Evolutionary conservation across 306 rosid genomes (phyloP), one percentile per base, ranked within the genome.

Genomic region (Gillenia trifoliata): DNA sequence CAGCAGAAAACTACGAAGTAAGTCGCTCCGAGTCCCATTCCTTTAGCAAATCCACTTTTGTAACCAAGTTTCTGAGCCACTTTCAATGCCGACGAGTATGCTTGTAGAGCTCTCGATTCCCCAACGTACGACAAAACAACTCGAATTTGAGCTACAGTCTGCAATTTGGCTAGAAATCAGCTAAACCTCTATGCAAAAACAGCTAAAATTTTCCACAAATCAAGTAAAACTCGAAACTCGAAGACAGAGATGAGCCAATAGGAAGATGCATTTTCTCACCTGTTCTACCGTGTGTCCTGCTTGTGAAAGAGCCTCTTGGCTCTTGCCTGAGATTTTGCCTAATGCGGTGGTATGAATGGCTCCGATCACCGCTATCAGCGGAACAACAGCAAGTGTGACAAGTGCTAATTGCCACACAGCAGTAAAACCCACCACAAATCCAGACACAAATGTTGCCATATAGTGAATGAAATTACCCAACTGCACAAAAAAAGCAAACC

Each of bases 381-480:
- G 98, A 33, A 94, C 98, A 15, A 94, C 96, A 10, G 98, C 97
- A 11, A 94, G 95, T 1, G 98, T 94, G 30, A 94, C 98, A 38
- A 94, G 68, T 61, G 96, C 98, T 78, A 94, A 78, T 89, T 94
- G 98, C 98, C 98, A 94, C 62, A 88, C 97, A 13, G 98, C 98
- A 69, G 95, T 91, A 81, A 94, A 94, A 54, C 98, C 98, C 78
- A 94, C 98, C 64, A 87, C 88, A 69, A 94, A 94, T 26, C 98
- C 98, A 69, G 98, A 90, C 64, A 94, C 97, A 80, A 94, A 94
- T 1, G 98, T 94, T 8, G 97, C 98, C 97, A 94, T 91, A 75
- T 94, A 94, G 85, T 94, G 98, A 76, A 91, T 81, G 78, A 94
- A 94, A 82, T 94, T 94, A 15, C 98, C 98, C 83, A 94, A 79